These are phyloP conservation scores for Capsaspora owczarzaki DNA, from an alignment of 78 protist species.

Conservation along the genomic window DNA sequence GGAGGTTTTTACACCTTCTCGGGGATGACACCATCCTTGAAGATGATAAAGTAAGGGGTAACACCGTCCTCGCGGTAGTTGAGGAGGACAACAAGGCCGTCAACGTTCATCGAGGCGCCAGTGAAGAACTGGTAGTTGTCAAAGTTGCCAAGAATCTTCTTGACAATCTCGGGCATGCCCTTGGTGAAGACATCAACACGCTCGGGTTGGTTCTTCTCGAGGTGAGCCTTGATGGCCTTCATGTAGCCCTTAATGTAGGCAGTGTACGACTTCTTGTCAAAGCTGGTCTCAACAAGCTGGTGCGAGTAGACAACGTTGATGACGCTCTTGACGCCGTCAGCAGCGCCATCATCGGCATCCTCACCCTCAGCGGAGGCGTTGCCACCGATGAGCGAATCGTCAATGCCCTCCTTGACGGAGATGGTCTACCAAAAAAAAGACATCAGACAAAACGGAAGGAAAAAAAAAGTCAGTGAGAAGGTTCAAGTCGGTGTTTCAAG, in stretches of 20 bases:
- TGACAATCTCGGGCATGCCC: conserved; percentile 38
- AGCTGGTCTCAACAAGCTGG: conserved; percentile 23
- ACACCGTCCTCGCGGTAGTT: conserved; percentile 47
- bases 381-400: conserved; percentile 50
- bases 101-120: conserved; percentile 57
- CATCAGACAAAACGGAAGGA: neutral
- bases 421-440: neutral
- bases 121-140: conserved; percentile 49
- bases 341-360: conserved; percentile 35
- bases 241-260: conserved; percentile 67
- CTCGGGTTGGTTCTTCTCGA: conserved; percentile 40
- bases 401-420: conserved; percentile 14
- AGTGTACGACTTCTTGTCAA: conserved; percentile 60
- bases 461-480: too few relatives aligned
- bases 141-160: conserved; percentile 45
- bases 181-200: conserved; percentile 51
- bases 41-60: conserved; percentile 44
- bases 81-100: conserved; percentile 51
- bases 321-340: conserved; percentile 18
- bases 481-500: too few relatives aligned
- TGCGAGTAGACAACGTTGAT: conserved; percentile 43
- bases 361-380: conserved; percentile 53
- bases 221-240: conserved; percentile 36
- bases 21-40: conserved; percentile 52
- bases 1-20: conserved; percentile 43